phyloP scores from a whole-genome alignment of 2,329 filamentous ascomycete species.

The Paraconiothyrium sp. region DNA sequence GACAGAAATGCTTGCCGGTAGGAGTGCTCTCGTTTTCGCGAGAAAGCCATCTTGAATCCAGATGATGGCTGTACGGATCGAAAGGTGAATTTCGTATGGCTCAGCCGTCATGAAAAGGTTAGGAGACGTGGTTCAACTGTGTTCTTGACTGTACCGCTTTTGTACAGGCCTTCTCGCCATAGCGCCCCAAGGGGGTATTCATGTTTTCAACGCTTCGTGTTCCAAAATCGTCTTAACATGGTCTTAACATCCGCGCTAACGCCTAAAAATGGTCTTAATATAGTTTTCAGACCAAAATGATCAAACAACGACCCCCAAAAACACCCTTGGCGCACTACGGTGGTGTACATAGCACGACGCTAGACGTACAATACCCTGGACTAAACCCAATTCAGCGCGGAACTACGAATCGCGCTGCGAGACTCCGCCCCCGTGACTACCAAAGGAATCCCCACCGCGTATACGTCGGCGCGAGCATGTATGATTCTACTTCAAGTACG shows the following conservation, averaged over 20 bases:
- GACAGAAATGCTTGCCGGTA: no score
- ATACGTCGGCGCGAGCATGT: background rate
- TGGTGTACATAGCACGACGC: background rate
- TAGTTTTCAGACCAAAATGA: no score
- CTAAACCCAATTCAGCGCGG: background rate
- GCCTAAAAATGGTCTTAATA: no score
- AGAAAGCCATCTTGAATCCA: background rate
- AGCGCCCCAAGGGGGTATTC: no score
- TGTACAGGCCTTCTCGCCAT: background rate
- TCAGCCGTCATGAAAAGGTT: background rate
- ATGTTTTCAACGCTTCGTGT: no score
- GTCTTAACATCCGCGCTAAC: no score
- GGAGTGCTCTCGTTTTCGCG: background rate
- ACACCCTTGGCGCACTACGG: no score
- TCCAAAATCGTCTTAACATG: no score
- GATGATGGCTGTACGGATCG: background rate
- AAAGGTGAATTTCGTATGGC: background rate
- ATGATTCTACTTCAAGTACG: background rate
- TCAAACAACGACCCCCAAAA: no score
- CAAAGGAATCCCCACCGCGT: background rate
- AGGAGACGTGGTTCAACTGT: background rate
- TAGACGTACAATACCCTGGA: background rate
- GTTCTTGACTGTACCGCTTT: background rate
- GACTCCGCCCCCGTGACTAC: background rate
- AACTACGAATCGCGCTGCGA: background rate